A percentile compares a stretch with the other conserved stretches of the same genome.
phyloP scores from a whole-genome alignment of 495 filamentous ascomycete genomes.

The Lichina pygmaea region DNA sequence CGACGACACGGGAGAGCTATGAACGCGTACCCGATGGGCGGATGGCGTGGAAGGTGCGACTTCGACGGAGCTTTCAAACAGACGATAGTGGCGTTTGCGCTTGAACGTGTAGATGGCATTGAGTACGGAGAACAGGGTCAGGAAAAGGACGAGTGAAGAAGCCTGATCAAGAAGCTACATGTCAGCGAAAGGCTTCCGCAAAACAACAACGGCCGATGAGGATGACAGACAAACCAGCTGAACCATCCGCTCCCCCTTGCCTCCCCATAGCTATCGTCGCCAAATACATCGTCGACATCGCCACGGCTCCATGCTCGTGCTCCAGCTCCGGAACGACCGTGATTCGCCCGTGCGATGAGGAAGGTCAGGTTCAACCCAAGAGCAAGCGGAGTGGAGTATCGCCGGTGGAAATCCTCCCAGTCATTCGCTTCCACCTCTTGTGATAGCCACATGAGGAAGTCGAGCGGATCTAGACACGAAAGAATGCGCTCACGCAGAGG shows the following conservation, averaged over 20 bases:
- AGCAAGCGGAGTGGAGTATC: slow-evolving; percentile 47
- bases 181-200: neutral
- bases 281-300: slow-evolving; percentile 58
- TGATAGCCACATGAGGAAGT: slow-evolving; percentile 68
- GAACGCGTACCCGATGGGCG: slow-evolving; percentile 67
- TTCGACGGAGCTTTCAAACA: slow-evolving; percentile 72
- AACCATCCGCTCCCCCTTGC: slow-evolving; percentile 27
- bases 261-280: slow-evolving; percentile 24
- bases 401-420: slow-evolving; percentile 55
- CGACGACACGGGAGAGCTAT: slow-evolving; percentile 54
- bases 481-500: slow-evolving; percentile 52
- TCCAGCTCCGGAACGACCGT: slow-evolving; percentile 4
- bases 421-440: slow-evolving; percentile 72
- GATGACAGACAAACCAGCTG: slow-evolving; percentile 45
- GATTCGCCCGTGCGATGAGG: slow-evolving; percentile 59
- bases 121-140: slow-evolving; percentile 31
- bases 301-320: slow-evolving; percentile 13
- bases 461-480: slow-evolving; percentile 57
- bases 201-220: neutral
- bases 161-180: slow-evolving; percentile 18
- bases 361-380: slow-evolving; percentile 51
- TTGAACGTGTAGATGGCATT: slow-evolving; percentile 71
- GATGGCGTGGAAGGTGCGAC: slow-evolving; percentile 51
- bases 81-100: slow-evolving; percentile 60
- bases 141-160: slow-evolving; percentile 35